phyloP scores from a whole-genome alignment of 2,329 filamentous ascomycete genomes.

The Aspergillus thermomutatus region DNA sequence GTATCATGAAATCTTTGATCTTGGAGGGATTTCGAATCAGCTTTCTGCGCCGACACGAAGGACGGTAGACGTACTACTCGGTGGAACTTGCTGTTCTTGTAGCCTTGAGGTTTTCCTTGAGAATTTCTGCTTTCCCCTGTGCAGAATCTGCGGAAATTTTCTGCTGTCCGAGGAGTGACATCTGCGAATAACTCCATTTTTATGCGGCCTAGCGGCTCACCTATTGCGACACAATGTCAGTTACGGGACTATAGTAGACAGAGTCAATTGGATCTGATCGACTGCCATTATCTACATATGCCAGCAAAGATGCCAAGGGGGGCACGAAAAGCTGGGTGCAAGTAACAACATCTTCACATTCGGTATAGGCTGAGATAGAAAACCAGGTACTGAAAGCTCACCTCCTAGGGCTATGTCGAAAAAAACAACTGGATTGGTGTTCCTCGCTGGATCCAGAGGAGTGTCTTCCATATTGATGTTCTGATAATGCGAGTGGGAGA shows the following conservation, averaged over 20 bases:
- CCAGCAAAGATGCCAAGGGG: neutral
- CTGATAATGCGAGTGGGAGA: neutral
- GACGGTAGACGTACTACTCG: conserved; percentile 66
- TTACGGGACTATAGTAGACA: neutral
- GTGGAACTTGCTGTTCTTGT: conserved; percentile 93
- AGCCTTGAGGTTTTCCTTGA: conserved; percentile 77
- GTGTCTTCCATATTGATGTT: neutral
- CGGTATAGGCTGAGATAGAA: neutral
- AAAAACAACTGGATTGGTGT: conserved; percentile 46
- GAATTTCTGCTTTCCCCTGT: conserved; percentile 85
- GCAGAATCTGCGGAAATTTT: conserved; percentile 97
- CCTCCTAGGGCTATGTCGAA: conserved; percentile 48
- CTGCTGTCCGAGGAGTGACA: conserved; percentile 79
- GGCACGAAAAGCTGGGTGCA: neutral
- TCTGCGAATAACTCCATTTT: conserved; percentile 89
- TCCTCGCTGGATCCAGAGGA: neutral
- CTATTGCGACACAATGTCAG: conserved; percentile 45
- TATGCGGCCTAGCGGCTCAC: conserved; percentile 80
- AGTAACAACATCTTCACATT: neutral
- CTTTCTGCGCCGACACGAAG: neutral
- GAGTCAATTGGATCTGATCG: neutral
- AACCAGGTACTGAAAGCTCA: conserved; percentile 23
- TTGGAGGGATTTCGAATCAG: conserved; percentile 32
- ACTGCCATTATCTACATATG: neutral
- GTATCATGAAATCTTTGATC: conserved; percentile 97